phyloP scores from a whole-genome alignment of 495 filamentous ascomycete genomes.

The Sphaerosporella brunnea region DNA sequence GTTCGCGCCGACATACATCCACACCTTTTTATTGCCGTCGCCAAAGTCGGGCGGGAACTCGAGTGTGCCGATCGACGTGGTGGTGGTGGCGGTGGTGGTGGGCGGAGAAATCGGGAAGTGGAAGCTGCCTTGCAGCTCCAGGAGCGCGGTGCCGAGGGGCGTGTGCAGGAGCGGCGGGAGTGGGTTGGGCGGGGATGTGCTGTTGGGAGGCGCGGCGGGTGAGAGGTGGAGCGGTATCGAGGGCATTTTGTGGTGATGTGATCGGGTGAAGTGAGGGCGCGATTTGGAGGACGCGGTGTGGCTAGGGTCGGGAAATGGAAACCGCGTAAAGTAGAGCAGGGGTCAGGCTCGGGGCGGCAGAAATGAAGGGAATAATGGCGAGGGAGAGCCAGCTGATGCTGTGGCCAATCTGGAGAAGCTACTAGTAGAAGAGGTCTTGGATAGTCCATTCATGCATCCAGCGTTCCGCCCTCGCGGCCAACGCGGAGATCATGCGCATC shows the following conservation, averaged over 20 bases:
- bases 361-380: no score
- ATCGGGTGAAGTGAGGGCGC: no score
- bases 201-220: neutral
- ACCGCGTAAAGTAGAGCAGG: no score
- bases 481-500: no score
- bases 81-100: neutral
- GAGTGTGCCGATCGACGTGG: conserved; percentile 12
- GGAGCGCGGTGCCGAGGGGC: neutral
- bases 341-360: no score
- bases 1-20: conserved; percentile 74
- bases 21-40: conserved; percentile 31
- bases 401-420: no score
- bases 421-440: no score
- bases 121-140: conserved; percentile 21
- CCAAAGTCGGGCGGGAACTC: conserved; percentile 17
- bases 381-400: no score
- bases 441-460: no score
- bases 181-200: neutral
- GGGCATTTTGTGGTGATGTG: conserved; percentile 9
- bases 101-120: conserved; percentile 13
- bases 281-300: no score
- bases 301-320: no score
- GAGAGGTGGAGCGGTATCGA: conserved; percentile 16
- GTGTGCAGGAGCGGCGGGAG: conserved; percentile 5
- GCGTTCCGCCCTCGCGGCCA: no score